phyloP scores from a whole-genome alignment of 2,329 filamentous ascomycete genomes.

The Aspergillus japonicus region DNA sequence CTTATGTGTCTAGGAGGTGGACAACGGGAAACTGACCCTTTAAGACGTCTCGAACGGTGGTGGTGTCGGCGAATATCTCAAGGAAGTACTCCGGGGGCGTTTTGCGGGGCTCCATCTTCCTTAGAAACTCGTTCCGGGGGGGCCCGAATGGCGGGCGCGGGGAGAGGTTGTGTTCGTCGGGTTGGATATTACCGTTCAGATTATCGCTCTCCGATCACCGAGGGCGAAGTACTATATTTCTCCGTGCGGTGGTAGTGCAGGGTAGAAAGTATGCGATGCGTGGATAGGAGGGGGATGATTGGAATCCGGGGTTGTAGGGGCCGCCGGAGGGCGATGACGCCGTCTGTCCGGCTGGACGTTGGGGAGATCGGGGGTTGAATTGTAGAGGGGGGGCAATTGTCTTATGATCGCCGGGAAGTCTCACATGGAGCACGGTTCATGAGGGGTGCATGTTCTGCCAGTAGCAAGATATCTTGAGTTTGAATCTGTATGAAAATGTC shows the following conservation, averaged over 20 bases:
- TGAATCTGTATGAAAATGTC: neutral
- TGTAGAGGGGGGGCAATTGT: neutral
- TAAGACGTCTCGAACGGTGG: constrained; percentile 85
- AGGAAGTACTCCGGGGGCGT: constrained; percentile 84
- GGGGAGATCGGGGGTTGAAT: neutral
- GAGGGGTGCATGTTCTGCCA: constrained; percentile 8
- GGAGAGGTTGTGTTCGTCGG: neutral
- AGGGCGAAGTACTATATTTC: constrained; percentile 20
- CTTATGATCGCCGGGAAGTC: constrained; percentile 1
- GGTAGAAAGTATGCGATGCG: constrained; percentile 10
- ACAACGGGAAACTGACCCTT: constrained; percentile 64
- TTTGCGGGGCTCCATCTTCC: constrained; percentile 60
- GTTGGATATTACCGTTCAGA: neutral
- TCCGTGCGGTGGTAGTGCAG: constrained; percentile 18
- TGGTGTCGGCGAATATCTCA: constrained; percentile 88
- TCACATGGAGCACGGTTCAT: constrained; percentile 7
- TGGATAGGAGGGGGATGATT: constrained; percentile 10
- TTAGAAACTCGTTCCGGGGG: neutral
- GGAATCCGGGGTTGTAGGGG: constrained; percentile 8
- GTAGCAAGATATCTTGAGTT: neutral
- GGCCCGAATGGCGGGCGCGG: neutral
- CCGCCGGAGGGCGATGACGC: constrained; percentile 1
- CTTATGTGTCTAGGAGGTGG: neutral
- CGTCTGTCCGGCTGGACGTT: neutral
- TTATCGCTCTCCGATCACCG: neutral